Evolutionary conservation across 495 filamentous ascomycete species (phyloP), one percentile per base, ranked within the genome.

Genomic region (Hypoxylon rickii): DNA sequence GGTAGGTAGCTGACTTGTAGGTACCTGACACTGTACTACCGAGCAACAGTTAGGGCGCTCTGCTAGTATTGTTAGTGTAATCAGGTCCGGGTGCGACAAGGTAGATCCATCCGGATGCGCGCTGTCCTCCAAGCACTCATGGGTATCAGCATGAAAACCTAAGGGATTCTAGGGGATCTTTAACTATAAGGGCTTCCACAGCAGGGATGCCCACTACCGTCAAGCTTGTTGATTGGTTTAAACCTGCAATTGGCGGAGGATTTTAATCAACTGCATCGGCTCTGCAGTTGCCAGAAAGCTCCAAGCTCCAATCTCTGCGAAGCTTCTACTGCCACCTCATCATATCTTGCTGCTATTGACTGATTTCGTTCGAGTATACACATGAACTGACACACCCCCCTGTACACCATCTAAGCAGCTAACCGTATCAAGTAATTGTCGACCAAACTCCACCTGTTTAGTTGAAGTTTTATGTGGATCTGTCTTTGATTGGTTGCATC

Each of bases 201-300:
- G 44, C 52, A 56, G 20, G 52, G 58, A 31, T 44, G 10, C 11
- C 16, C 19, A 44, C 50, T 61, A 46, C 39, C 20, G 19, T 54
- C 13, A 8, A 51, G 36, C 58, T 47, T 29, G 15, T 47, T 55
- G 51, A 61, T 61, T 61, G 51, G 58, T 16, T 24, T 8, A 19
- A 26, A 55, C 12, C 18, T 51, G 32, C 51, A 61, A 45, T 51
- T 62, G 53, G 48, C 58, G 43, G 52, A 56, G 52, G 52, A 62
- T 62, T 62, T 29, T 62, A 62, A 56, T 62, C 47, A 52, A 62
- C 51, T 48, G 39, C 55, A 44, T 53, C 55, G 55, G 47, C 48
- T 58, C 55, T 58, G 55, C 39, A 58, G n/a, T n/a, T n/a, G n/a
- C n/a, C n/a, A n/a, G n/a, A 29, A 29, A 29, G 24, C 10, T 29